Percentiles rank a stretch among this genome's conserved stretches.
Evolutionary conservation across 441 rosid genomes (phyloP).

Genomic region (Croton setiger): DNA sequence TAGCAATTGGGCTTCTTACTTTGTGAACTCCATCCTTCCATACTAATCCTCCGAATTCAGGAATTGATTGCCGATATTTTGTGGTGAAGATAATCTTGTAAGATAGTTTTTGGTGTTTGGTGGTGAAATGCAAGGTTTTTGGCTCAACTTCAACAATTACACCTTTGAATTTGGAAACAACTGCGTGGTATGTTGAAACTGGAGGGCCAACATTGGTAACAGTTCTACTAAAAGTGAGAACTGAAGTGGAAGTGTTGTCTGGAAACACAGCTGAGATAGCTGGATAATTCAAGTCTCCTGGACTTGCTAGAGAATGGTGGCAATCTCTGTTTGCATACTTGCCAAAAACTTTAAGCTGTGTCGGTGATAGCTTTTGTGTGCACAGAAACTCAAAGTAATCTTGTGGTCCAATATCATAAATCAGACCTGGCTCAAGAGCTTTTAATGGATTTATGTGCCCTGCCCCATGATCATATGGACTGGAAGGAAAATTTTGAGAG

Average conservation of each 20-base stretch:
- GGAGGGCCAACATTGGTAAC: slow-evolving; percentile 88
- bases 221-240: slow-evolving; percentile 48
- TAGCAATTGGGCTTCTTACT: slow-evolving; percentile 74
- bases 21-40: slow-evolving; percentile 80
- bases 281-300: slow-evolving; percentile 86
- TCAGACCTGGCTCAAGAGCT: slow-evolving; percentile 81
- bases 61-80: slow-evolving; percentile 43
- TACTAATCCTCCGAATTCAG: slow-evolving; percentile 73
- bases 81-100: slow-evolving; percentile 62
- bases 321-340: slow-evolving; percentile 71
- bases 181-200: slow-evolving; percentile 51
- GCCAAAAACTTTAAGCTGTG: slow-evolving; percentile 63
- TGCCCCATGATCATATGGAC: slow-evolving; percentile 70
- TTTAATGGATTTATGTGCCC: slow-evolving; percentile 77
- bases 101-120: slow-evolving; percentile 62
- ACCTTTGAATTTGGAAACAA: slow-evolving; percentile 69
- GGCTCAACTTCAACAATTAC: slow-evolving; percentile 58
- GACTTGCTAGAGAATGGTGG: slow-evolving; percentile 43
- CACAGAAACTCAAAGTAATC: slow-evolving; percentile 87
- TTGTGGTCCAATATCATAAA: slow-evolving; percentile 73
- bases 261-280: slow-evolving; percentile 79
- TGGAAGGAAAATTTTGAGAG: slow-evolving; percentile 44
- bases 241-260: slow-evolving; percentile 35
- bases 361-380: slow-evolving; percentile 54
- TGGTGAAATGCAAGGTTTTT: slow-evolving; percentile 49